These are phyloP conservation scores for Pyricularia pennisetigena DNA, from an alignment of 2,329 filamentous ascomycete genomes.

Conservation along the genomic window DNA sequence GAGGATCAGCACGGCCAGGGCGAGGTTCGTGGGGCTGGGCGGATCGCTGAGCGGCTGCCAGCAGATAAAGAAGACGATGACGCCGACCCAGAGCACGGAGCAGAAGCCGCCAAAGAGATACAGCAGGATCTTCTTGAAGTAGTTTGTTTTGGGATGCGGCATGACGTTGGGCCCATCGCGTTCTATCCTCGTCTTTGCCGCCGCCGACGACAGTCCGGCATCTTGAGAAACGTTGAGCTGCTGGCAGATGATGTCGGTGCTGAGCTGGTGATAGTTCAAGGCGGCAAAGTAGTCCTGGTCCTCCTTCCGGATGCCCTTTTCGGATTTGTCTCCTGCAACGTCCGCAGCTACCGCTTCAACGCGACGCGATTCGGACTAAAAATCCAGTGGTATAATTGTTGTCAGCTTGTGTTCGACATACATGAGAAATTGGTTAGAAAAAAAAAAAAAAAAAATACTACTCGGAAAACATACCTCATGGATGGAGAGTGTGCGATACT, in stretches of 20 bases:
- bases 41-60: slow-evolving; percentile 35
- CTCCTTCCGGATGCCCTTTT: slow-evolving; percentile 12
- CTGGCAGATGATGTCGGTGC: slow-evolving; percentile 23
- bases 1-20: slow-evolving; percentile 33
- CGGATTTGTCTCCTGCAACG: neutral
- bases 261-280: slow-evolving; percentile 26
- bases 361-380: neutral
- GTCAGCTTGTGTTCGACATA: neutral
- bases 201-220: slow-evolving; percentile 23
- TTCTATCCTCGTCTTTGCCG: slow-evolving; percentile 22
- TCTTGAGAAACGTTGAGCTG: slow-evolving; percentile 25
- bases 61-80: slow-evolving; percentile 37
- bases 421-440: too few relatives aligned
- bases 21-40: slow-evolving; percentile 30
- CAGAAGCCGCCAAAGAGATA: slow-evolving; percentile 39
- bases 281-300: slow-evolving; percentile 33
- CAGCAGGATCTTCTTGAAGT: slow-evolving; percentile 11
- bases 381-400: neutral
- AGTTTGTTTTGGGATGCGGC: slow-evolving; percentile 30
- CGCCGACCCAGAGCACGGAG: slow-evolving; percentile 35
- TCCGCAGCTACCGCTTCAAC: neutral
- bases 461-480: neutral
- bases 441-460: neutral
- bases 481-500: neutral
- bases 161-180: slow-evolving; percentile 31